Conservation (phyloP, 441 rosid species). For the Iberis amara region DNA sequence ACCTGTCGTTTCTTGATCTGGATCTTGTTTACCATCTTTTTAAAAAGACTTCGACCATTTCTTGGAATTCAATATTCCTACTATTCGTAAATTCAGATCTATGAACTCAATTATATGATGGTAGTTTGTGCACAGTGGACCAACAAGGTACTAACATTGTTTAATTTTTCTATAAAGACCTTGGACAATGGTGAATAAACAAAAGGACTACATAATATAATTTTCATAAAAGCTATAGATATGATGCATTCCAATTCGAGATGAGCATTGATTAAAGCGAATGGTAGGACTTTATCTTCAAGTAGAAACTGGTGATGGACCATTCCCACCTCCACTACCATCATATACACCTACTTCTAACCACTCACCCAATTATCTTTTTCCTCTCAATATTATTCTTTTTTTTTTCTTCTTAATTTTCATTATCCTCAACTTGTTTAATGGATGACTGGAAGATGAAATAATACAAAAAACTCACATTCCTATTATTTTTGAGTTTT, state of each 20-base stretch:
- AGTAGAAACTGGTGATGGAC: constrained; percentile 26
- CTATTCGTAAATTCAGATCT: not conserved
- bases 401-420: not conserved
- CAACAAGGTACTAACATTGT: not conserved
- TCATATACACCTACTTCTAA: constrained; percentile 35
- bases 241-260: constrained; percentile 16
- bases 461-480: too few relatives aligned
- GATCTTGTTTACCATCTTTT: constrained; percentile 16
- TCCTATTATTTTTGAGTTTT: too few relatives aligned
- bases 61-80: not conserved
- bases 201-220: too few relatives aligned
- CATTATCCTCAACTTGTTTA: too few relatives aligned
- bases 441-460: not conserved
- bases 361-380: constrained; percentile 25
- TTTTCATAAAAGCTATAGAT: not conserved
- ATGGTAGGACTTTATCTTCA: constrained; percentile 24
- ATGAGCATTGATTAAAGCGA: constrained; percentile 29
- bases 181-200: not conserved
- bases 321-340: constrained; percentile 32
- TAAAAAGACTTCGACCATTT: not conserved
- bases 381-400: constrained; percentile 1
- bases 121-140: constrained; percentile 3
- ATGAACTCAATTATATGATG: not conserved
- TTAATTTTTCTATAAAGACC: not conserved
- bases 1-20: constrained; percentile 16